Base-by-base conservation (phyloP, 1,284 basidiomycete genomes). In the Ceratobasidium papillatum region DNA sequence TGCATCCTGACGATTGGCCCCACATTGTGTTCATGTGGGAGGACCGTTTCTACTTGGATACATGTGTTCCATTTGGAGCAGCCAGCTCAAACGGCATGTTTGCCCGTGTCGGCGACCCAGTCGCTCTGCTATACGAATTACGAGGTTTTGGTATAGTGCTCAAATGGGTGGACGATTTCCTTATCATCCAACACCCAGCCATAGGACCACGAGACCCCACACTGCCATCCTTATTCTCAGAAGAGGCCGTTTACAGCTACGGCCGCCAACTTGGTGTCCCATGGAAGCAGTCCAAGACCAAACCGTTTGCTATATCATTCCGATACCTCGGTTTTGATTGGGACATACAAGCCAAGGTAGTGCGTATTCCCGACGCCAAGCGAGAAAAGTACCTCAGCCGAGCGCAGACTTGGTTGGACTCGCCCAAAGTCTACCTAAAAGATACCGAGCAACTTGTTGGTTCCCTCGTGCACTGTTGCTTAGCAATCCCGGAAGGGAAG, bases 131-230 rank as follows among this genome's bases (percentile, higher is more conserved):
- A 0, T 75, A 84, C 30, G 59, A 79, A 0, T 12, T 25, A 0
- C 0, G 30, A 0, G 84, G 83, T 0, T 79, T 85, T 1, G 81
- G 82, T 0, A 84, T 83, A 0, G 47, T 85, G 0, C 64, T 77
- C 0, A 80, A 83, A 62, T 86, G 84, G 84, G 82, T 86, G 0
- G 84, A 86, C 66, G 81, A 86, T 65, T 82, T 84, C 25, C 3
- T 84, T 0, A 85, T 85, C 77, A 45, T 85, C 0, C 75, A 0
- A 79, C 85, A 1, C 76, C 69, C 45, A 43, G 36, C 2, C 36
- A 5, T 8, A 34, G 27, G 12, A 30, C 52, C 56, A 12, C n/a
- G 14, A 14, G 8, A 1, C 9, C 22, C 17, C 12, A n/a, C 1
- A 14, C 8, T 22, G 0, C 34, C 30, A 2, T 22, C 17, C 1